phyloP scores from a whole-genome alignment of 306 rosid genomes.

The Pueraria montana region DNA sequence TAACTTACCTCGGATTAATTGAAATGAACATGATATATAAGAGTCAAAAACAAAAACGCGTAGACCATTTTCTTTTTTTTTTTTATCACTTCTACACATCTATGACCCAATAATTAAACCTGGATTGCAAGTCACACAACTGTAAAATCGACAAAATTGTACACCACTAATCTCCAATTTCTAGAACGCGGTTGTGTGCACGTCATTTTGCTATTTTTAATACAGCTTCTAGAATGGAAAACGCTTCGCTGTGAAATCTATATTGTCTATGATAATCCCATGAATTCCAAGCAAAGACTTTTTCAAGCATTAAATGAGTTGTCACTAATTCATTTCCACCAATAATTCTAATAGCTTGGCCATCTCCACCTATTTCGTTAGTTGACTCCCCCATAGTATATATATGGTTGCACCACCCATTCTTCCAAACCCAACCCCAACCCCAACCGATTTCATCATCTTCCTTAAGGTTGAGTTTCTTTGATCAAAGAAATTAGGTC shows the following conservation, averaged over 20 bases:
- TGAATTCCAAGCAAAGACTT: slow-evolving; percentile 40
- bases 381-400: slow-evolving; percentile 22
- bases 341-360: slow-evolving; percentile 18
- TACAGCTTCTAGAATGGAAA: slow-evolving; percentile 26
- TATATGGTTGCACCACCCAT: slow-evolving; percentile 5
- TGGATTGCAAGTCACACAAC: not conserved
- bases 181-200: slow-evolving; percentile 38
- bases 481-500: slow-evolving; percentile 28
- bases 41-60: not conserved
- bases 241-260: slow-evolving; percentile 23
- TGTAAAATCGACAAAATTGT: not conserved
- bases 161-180: not conserved
- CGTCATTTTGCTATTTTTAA: slow-evolving; percentile 33
- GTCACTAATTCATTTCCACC: slow-evolving; percentile 37
- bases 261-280: not conserved
- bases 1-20: too few relatives aligned
- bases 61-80: not conserved
- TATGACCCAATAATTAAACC: not conserved
- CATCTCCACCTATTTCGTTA: not conserved
- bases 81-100: too few relatives aligned
- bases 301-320: slow-evolving; percentile 50
- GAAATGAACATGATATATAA: not conserved
- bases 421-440: slow-evolving; percentile 32
- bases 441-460: not conserved
- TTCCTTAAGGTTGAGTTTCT: slow-evolving; percentile 40